A percentile compares a stretch with the other conserved stretches of the same genome.
These are phyloP conservation scores for Acanthamoeba sp. DNA, from an alignment of 208 protist genomes.

Conservation along the genomic window DNA sequence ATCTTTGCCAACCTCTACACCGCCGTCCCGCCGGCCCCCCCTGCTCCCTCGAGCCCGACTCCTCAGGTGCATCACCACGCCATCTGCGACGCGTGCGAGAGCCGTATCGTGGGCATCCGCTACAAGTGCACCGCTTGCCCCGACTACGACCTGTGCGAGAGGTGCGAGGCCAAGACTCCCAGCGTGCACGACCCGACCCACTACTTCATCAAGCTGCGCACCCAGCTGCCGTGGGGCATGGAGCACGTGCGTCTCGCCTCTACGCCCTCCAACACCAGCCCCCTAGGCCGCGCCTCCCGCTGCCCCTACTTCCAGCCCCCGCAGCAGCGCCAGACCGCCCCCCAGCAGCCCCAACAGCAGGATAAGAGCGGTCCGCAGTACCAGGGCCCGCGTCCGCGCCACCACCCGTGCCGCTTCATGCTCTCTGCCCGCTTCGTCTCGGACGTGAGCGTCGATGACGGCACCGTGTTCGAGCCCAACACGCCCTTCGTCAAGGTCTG, in stretches of 20 bases:
- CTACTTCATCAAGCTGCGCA: slow-evolving; percentile 63
- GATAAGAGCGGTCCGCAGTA: not conserved
- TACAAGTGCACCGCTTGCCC: slow-evolving; percentile 58
- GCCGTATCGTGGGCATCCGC: slow-evolving; percentile 9
- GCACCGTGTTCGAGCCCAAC: slow-evolving; percentile 63
- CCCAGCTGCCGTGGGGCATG: slow-evolving; percentile 7
- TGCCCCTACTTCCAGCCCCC: slow-evolving; percentile 17
- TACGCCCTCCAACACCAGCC: not conserved
- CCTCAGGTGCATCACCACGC: slow-evolving; percentile 1
- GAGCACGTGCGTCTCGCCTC: not conserved
- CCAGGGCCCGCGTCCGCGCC: not conserved
- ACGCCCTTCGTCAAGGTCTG: slow-evolving; percentile 80
- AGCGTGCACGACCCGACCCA: slow-evolving; percentile 39
- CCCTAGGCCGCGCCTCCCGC: not conserved
- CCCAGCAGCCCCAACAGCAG: not conserved
- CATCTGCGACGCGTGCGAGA: slow-evolving; percentile 37
- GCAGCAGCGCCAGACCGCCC: not conserved
- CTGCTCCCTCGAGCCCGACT: not conserved
- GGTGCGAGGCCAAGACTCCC: slow-evolving; percentile 14
- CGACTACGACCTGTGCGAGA: slow-evolving; percentile 57
- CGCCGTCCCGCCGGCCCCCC: not conserved
- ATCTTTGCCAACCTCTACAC: slow-evolving; percentile 8
- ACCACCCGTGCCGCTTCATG: not conserved
- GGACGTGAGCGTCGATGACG: slow-evolving; percentile 77
- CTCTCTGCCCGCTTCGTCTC: slow-evolving; percentile 74